These are phyloP conservation scores for Anisodus tanguticus DNA, from an alignment of 257 asterid genomes.

Conservation along the genomic window DNA sequence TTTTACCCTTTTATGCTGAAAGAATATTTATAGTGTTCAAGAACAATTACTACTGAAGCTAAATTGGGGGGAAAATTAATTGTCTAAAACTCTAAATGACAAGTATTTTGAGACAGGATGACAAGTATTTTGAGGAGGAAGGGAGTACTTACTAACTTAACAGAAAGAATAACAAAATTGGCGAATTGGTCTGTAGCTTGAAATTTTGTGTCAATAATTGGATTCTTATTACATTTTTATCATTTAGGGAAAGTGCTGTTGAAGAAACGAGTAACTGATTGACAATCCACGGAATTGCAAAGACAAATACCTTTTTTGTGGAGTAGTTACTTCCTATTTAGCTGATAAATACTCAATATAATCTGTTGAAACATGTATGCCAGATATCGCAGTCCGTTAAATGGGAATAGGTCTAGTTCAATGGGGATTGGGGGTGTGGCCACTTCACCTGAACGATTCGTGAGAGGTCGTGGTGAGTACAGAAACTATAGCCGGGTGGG, in stretches of 20 bases:
- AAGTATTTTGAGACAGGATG: too few relatives aligned
- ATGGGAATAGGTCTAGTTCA: slow-evolving; percentile 70
- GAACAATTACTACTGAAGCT: too few relatives aligned
- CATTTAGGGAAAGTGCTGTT: not conserved
- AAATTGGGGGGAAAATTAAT: too few relatives aligned
- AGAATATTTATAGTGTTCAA: too few relatives aligned
- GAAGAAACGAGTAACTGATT: not conserved
- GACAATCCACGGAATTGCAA: not conserved
- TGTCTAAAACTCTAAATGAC: too few relatives aligned
- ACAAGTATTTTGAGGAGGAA: too few relatives aligned
- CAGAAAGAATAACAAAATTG: not conserved
- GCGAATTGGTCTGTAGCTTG: not conserved
- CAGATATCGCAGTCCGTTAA: slow-evolving; percentile 71
- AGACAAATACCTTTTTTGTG: not conserved
- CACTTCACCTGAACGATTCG: slow-evolving; percentile 67
- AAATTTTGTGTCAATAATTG: not conserved
- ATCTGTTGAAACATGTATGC: slow-evolving; percentile 57
- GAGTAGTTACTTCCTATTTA: not conserved
- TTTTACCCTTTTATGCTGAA: too few relatives aligned
- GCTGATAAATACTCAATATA: not conserved
- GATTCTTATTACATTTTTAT: not conserved
- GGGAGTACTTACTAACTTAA: not conserved
- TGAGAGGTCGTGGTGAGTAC: slow-evolving; percentile 66
- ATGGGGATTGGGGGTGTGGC: slow-evolving; percentile 63
- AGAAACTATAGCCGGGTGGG: slow-evolving; percentile 65